Base-by-base conservation (phyloP, 1,284 basidiomycete species). In the Microbotryum silenes-acaulis region DNA sequence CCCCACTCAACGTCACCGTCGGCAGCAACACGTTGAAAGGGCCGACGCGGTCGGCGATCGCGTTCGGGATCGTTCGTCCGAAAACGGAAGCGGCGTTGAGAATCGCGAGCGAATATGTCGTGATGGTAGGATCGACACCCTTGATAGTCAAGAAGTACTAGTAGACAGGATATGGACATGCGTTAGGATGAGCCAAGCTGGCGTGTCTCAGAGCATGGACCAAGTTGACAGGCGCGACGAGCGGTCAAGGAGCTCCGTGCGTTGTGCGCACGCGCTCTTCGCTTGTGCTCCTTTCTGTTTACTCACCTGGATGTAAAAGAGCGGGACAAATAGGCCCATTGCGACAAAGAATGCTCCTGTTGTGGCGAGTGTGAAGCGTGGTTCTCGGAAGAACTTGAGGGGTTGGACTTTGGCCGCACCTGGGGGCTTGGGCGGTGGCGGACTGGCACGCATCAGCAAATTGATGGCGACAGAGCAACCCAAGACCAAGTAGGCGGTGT, bases 21-120 rank as follows among this genome's bases (percentile, higher is more conserved):
- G 37, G 37, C 37, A 42, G 37, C 25, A 54, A 33, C 4, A 49
- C 1, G 29, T 42, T 59, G 27, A 59, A 47, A 5, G 31, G 16
- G 9, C 58, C 58, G 20, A 44, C 33, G 6, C 42, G 12, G 37
- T 64, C 62, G 20, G 65, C 65, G 20, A 61, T 16, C 23, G 53
- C 62, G 59, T 65, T 52, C 68, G 74, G 60, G 20, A 62, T 53
- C 31, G 54, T 62, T 33, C 67, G 33, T 1, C 67, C 67, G 23
- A 66, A 53, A 33, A 64, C 54, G 0, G 58, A 59, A 1, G 57
- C 62, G 3, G 67, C 65, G 44, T 68, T 66, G 51, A 64, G 59
- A 31, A 68, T 59, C 0, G 67, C 62, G 1, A 68, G 59, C 4
- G 55, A 51, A 51, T 68, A 66, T 21, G 42, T 37, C 8, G 29